phyloP scores from a whole-genome alignment of 345 rosid species.

The Hypericum androsaemum region DNA sequence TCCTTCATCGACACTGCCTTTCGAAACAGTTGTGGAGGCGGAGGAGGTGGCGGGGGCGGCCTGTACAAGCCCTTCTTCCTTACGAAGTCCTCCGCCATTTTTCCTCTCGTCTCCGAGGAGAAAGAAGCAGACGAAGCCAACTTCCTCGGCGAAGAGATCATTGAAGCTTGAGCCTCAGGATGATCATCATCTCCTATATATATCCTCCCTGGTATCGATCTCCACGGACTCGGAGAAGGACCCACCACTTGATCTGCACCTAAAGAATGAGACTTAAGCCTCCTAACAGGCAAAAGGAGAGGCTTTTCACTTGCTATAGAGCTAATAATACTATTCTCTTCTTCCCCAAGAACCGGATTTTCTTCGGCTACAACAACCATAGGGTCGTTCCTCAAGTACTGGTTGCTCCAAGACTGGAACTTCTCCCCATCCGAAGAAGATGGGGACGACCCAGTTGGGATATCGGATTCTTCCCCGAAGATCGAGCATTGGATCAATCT shows the following conservation, averaged over 20 bases:
- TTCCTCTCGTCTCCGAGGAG: constrained; percentile 31
- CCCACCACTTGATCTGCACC: constrained; percentile 31
- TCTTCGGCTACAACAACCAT: constrained; percentile 42
- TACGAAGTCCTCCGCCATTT: constrained; percentile 35
- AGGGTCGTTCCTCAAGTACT: constrained; percentile 49
- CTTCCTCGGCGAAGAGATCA: constrained; percentile 16
- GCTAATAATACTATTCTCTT: constrained; percentile 23
- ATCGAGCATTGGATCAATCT: constrained; percentile 78
- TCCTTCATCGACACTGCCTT: constrained; percentile 30
- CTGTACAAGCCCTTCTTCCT: constrained; percentile 39
- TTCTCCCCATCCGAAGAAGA: constrained; percentile 22
- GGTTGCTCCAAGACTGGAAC: constrained; percentile 72
- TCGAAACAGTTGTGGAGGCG: constrained; percentile 18
- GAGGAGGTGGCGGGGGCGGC: constrained; percentile 68
- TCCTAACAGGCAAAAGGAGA: constrained; percentile 75
- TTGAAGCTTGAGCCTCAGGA: constrained; percentile 22
- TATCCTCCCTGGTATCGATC: constrained; percentile 70
- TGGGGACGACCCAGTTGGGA: constrained; percentile 10
- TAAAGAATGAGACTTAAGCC: constrained; percentile 46
- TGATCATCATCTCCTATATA: constrained; percentile 26
- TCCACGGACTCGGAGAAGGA: constrained; percentile 96
- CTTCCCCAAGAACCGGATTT: constrained; percentile 20
- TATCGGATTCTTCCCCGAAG: constrained; percentile 45
- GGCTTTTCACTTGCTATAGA: constrained; percentile 48
- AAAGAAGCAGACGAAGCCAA: constrained; percentile 9